Base-by-base conservation (phyloP, 306 rosid genomes). In the Pyrus pyrifolia region DNA sequence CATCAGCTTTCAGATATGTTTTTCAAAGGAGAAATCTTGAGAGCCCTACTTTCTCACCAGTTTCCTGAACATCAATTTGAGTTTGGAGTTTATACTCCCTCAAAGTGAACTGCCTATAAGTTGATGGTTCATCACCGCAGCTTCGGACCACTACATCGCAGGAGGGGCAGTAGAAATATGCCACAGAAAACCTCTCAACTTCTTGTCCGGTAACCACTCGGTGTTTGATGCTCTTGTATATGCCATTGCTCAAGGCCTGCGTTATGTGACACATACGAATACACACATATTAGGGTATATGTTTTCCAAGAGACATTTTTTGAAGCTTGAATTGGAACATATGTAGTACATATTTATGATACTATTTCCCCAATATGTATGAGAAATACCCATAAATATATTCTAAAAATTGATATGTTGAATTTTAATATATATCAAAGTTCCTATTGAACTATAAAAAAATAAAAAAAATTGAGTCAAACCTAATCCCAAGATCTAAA, bases 231-330 rank as follows among this genome's bases (percentile, higher is more conserved):
- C 97, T 93, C 53, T 55, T 85, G 86, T 89, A 93, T 18, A 68
- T 75, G 19, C 83, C 93, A 85, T 93, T 93, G 88, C 95, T 91
- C 80, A 88, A 11, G 59, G 93, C 96, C 96, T 87, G 86, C 83
- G 69, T 49, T 58, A 72, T 35, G 30, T 21, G 8, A 18, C 27
- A 66, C 11, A 49, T 3, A 21, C 5, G 13, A 10, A 65, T 22
- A 38, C 42, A 7, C 42, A 75, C n/a, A 49, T 49, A 49, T 15
- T 14, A 49, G 19, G 53, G 19, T 49, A 14, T 17, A 49, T 14
- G 53, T 49, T 49, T 49, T 49, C 53, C 53, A 15, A 49, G 7
- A 49, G 19, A 46, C 6, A 13, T 49, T 14, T 49, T 49, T 14
- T 15, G 8, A 49, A 14, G 52, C 52, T 46, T 6, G 52, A 49